Conservation (phyloP, 805 yeast species). For the Candida ulmi region DNA sequence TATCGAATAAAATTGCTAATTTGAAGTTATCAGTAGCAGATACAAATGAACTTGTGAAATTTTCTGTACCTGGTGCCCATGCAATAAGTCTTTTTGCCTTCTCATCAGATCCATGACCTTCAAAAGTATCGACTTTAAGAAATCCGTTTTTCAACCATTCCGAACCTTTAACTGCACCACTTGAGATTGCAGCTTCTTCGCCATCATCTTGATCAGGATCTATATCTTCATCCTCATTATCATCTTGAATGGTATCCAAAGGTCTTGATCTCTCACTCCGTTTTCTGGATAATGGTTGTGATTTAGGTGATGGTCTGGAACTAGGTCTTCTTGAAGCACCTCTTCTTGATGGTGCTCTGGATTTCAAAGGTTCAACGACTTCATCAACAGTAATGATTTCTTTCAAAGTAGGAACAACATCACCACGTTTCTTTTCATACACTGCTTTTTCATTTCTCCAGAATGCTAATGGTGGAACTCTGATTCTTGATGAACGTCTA, state of each 20-base stretch:
- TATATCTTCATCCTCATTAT: constrained; percentile 11
- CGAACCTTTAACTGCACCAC: constrained; percentile 33
- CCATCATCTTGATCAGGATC: constrained; percentile 6
- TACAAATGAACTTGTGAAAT: constrained; percentile 33
- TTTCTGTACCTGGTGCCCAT: constrained; percentile 55
- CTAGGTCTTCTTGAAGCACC: too few relatives aligned
- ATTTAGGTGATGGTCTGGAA: constrained; percentile 7
- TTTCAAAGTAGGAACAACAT: constrained; percentile 49
- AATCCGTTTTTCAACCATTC: constrained; percentile 45
- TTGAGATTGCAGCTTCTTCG: constrained; percentile 22
- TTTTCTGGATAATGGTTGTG: constrained; percentile 7
- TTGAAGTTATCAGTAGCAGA: constrained; percentile 49
- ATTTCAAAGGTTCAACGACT: constrained; percentile 1
- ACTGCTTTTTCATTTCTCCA: constrained; percentile 81
- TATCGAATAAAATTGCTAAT: constrained; percentile 59
- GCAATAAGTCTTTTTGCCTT: constrained; percentile 48
- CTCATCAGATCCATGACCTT: constrained; percentile 42
- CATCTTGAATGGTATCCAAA: too few relatives aligned
- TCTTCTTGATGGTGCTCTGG: constrained; percentile 14
- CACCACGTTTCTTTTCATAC: constrained; percentile 37
- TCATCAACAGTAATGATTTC: constrained; percentile 45
- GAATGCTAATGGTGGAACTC: constrained; percentile 67
- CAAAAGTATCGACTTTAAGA: constrained; percentile 42
- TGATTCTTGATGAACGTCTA: constrained; percentile 61
- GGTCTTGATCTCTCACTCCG: not conserved